These are phyloP conservation scores for Perkinsus chesapeaki DNA, from an alignment of 169 alveolate species.

Conservation along the genomic window DNA sequence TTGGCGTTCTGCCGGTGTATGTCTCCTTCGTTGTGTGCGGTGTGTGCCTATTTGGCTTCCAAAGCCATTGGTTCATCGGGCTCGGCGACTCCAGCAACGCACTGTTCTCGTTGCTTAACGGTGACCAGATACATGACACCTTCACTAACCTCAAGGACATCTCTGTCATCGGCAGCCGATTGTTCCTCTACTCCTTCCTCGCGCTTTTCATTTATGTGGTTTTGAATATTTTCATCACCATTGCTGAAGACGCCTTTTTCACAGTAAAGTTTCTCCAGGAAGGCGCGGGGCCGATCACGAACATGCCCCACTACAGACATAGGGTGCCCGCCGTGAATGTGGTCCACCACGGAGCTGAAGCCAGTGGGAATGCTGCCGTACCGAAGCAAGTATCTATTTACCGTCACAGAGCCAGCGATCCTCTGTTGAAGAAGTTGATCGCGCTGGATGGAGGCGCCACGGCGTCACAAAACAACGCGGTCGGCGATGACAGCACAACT, in stretches of 20 bases:
- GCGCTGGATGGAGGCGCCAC: neutral
- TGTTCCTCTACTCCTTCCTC: neutral
- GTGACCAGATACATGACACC: neutral
- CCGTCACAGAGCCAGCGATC: neutral
- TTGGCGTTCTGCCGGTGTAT: constrained; percentile 1
- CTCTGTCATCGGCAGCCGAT: neutral
- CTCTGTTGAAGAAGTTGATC: neutral
- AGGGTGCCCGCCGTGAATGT: neutral
- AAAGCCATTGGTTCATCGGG: neutral
- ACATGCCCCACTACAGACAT: neutral
- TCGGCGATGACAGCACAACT: neutral
- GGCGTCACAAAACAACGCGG: neutral
- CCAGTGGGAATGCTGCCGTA: neutral
- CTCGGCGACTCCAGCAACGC: neutral
- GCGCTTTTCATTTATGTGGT: constrained; percentile 8
- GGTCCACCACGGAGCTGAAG: neutral
- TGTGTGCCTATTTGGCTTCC: neutral
- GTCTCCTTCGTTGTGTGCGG: neutral
- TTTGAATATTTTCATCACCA: neutral
- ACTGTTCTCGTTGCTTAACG: neutral
- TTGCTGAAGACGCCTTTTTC: constrained; percentile 5
- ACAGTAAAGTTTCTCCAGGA: neutral
- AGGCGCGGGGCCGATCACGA: neutral
- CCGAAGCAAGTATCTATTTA: neutral
- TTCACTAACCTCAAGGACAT: neutral